Conservation (phyloP, 768 basidiomycete genomes). For the Scleroderma bovista region DNA sequence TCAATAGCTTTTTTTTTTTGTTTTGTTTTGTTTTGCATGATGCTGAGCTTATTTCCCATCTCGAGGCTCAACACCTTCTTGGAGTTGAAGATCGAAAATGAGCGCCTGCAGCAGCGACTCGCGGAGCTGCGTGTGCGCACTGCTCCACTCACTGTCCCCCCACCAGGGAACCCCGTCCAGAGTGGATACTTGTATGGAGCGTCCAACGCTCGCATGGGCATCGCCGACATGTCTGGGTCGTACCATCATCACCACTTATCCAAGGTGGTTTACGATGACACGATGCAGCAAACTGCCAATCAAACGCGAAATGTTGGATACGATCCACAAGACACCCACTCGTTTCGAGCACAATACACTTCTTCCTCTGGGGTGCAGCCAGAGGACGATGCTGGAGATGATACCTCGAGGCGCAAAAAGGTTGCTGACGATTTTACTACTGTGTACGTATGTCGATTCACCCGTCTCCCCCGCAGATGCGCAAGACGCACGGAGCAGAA, state of each 20-base stretch:
- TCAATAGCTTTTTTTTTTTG: background rate
- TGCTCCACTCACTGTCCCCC: conserved; percentile 12
- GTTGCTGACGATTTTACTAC: conserved; percentile 24
- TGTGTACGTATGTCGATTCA: background rate
- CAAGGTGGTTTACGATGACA: conserved; percentile 12
- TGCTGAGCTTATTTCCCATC: conserved; percentile 2
- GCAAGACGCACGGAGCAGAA: conserved; percentile 45
- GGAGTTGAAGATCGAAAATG: conserved; percentile 87
- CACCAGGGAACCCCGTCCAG: conserved; percentile 11
- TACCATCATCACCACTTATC: conserved; percentile 13
- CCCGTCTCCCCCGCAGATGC: conserved; percentile 11
- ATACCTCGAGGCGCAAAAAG: conserved; percentile 59
- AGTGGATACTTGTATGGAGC: conserved; percentile 25
- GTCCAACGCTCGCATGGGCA: conserved; percentile 18
- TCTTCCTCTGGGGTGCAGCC: conserved; percentile 4
- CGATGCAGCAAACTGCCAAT: conserved; percentile 4
- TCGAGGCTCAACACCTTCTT: conserved; percentile 64
- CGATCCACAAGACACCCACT: conserved; percentile 16
- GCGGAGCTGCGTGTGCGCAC: conserved; percentile 34
- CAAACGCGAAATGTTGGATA: conserved; percentile 10
- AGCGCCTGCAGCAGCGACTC: conserved; percentile 63
- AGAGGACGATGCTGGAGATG: conserved; percentile 44
- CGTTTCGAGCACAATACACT: conserved; percentile 13
- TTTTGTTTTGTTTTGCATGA: background rate
- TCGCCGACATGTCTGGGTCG: conserved; percentile 8